These are phyloP conservation scores for Pseudogymnoascus destructans DNA, from an alignment of 2,329 filamentous ascomycete species.

Conservation along the genomic window DNA sequence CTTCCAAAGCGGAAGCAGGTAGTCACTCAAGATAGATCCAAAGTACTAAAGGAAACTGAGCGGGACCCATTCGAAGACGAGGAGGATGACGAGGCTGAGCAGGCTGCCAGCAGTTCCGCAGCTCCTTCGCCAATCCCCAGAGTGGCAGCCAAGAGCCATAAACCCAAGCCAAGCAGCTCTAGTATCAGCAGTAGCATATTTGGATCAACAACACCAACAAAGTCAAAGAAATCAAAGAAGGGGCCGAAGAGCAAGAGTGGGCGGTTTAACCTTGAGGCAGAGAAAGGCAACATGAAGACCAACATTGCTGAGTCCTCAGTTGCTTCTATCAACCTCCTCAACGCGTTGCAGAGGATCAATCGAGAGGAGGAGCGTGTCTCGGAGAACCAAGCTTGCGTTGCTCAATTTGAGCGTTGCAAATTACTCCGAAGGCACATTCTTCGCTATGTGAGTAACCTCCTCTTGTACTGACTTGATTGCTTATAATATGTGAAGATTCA, in stretches of 20 bases:
- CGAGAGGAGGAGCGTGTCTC: slow-evolving; percentile 79
- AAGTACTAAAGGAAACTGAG: slow-evolving; percentile 70
- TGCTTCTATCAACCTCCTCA: slow-evolving; percentile 79
- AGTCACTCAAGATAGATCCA: slow-evolving; percentile 64
- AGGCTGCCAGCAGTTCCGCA: slow-evolving; percentile 15
- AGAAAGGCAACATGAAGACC: slow-evolving; percentile 75
- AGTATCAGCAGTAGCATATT: not conserved
- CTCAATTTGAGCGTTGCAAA: slow-evolving; percentile 79
- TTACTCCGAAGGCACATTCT: slow-evolving; percentile 69
- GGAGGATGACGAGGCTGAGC: slow-evolving; percentile 40
- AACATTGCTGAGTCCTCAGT: slow-evolving; percentile 84
- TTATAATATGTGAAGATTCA: slow-evolving; percentile 49
- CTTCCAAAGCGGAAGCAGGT: slow-evolving; percentile 55
- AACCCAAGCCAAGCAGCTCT: slow-evolving; percentile 14
- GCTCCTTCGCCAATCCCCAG: slow-evolving; percentile 12
- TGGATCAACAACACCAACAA: slow-evolving; percentile 23
- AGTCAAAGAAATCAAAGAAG: slow-evolving; percentile 34
- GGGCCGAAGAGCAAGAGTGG: slow-evolving; percentile 46
- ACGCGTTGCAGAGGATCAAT: slow-evolving; percentile 80
- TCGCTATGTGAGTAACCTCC: slow-evolving; percentile 48
- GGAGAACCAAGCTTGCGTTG: slow-evolving; percentile 61
- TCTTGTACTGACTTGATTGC: not conserved
- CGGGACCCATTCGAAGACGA: slow-evolving; percentile 56
- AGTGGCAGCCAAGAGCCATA: slow-evolving; percentile 4
- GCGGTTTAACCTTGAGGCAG: slow-evolving; percentile 71